Conservation (phyloP, 192 early-diverging fungal species). For the Rhizoclosmatium globosum region DNA sequence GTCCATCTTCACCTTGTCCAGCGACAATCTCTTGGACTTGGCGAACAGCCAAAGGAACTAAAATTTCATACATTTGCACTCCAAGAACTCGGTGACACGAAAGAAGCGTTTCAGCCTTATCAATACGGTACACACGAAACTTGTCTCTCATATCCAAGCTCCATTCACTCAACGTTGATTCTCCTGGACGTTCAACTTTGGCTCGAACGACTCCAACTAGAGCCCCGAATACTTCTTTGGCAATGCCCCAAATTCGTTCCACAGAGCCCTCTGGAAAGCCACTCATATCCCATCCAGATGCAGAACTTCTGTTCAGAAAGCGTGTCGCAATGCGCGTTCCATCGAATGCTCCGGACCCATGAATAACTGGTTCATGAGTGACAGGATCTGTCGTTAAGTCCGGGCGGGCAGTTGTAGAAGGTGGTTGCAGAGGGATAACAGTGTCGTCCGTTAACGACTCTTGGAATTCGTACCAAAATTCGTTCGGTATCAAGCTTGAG, state of each 20-base stretch:
- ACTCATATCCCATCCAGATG: conserved; percentile 18
- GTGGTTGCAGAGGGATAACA: conserved; percentile 1
- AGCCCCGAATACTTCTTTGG: conserved; percentile 27
- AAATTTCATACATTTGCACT: conserved; percentile 25
- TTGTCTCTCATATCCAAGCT: conserved; percentile 40
- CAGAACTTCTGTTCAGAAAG: conserved; percentile 9
- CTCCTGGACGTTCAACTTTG: conserved; percentile 41
- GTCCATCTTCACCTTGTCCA: conserved; percentile 34
- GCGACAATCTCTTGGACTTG: conserved; percentile 31
- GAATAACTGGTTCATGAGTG: conserved; percentile 42
- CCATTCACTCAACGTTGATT: conserved; percentile 40
- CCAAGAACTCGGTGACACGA: conserved; percentile 41
- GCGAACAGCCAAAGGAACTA: conserved; percentile 32
- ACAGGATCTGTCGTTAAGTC: conserved; percentile 43
- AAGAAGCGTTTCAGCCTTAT: conserved; percentile 41
- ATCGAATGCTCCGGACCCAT: conserved; percentile 14
- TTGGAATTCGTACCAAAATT: conserved; percentile 40
- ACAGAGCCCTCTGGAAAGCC: conserved; percentile 27
- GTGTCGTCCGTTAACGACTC: conserved; percentile 34
- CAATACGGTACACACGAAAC: conserved; percentile 45
- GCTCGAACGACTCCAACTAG: conserved; percentile 34
- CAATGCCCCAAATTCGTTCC: conserved; percentile 26
- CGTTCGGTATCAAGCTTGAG: not conserved
- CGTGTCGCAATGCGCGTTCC: conserved; percentile 30
- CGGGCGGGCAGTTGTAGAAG: not conserved